Evolutionary conservation across 164 flowering plant genomes (phyloP), one percentile per base, ranked within the genome.

Genomic region (Magnolia officinalis): DNA sequence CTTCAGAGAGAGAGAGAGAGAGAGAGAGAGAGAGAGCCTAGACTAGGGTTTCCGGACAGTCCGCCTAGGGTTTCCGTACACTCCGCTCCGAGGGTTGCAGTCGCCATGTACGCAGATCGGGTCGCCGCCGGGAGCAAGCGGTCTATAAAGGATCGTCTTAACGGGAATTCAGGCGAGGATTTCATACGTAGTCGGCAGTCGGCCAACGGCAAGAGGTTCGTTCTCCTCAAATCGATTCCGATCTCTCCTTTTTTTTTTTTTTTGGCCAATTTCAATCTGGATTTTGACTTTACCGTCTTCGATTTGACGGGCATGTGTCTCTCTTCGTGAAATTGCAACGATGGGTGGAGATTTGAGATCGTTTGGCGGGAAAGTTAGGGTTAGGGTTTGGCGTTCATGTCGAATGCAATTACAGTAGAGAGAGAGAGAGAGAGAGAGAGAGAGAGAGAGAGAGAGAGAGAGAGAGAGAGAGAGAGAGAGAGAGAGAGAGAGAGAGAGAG

Each of bases 51-150:
- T 55, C 18, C 61, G 61, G 1, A 11, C 61, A 8, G 24, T n/a
- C 67, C n/a, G 21, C 6, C 24, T 64, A 64, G 67, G 21, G 67
- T 10, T 64, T 64, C 24, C 71, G 14, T 26, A 13, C 13, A 5
- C 45, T 37, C 45, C 45, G 45, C 11, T 20, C 31, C 50, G 14
- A 68, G 71, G 71, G 51, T 37, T 68, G n/a, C 58, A n/a, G 58
- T 20, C 18, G 66, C 67, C 3, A 83, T 83, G 85, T 81, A 83
- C 45, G 81, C 85, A 50, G 85, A 83, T 80, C 81, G 76, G 55
- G 76, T 78, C 4, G 64, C 50, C 11, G 73, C 78, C 1, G 85
- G 79, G 64, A 63, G 49, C 76, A 83, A 83, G 70, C 71, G 81
- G 77, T 80, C 85, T 26, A 65, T 81, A 37, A 81, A 66, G 73